phyloP scores from a whole-genome alignment of 163 green algal genomes.

The Scenedesmus sp. region DNA sequence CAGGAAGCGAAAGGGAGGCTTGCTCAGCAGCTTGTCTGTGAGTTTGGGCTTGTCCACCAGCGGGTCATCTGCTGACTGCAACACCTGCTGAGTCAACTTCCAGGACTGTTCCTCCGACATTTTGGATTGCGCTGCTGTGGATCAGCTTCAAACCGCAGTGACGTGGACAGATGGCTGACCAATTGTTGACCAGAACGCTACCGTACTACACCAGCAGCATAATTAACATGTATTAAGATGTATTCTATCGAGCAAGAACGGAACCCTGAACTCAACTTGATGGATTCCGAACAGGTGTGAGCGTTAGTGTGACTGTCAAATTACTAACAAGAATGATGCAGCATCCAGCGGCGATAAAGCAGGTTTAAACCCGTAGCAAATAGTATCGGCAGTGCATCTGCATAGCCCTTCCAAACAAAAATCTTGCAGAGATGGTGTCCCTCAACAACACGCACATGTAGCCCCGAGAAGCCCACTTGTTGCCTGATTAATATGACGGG shows the following conservation, averaged over 20 bases:
- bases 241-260: too few relatives aligned
- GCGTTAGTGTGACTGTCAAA: slow-evolving; percentile 15
- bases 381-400: neutral
- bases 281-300: neutral
- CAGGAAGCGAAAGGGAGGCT: slow-evolving; percentile 89
- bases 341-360: neutral
- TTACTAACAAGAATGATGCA: neutral
- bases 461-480: neutral
- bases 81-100: slow-evolving; percentile 39
- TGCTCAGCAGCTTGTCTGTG: slow-evolving; percentile 82
- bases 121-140: neutral
- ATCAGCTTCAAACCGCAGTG: neutral
- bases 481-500: slow-evolving; percentile 23
- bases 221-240: too few relatives aligned
- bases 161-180: slow-evolving; percentile 5
- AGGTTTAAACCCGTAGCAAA: neutral
- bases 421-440: neutral
- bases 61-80: slow-evolving; percentile 55
- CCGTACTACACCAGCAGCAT: neutral
- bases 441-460: slow-evolving; percentile 22
- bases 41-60: slow-evolving; percentile 81
- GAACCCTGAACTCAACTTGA: too few relatives aligned
- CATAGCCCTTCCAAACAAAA: neutral
- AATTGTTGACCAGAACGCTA: neutral
- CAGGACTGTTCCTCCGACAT: neutral